Evolutionary conservation across 148 eudicot species (phyloP).

Genomic region (Heliosperma pusillum): DNA sequence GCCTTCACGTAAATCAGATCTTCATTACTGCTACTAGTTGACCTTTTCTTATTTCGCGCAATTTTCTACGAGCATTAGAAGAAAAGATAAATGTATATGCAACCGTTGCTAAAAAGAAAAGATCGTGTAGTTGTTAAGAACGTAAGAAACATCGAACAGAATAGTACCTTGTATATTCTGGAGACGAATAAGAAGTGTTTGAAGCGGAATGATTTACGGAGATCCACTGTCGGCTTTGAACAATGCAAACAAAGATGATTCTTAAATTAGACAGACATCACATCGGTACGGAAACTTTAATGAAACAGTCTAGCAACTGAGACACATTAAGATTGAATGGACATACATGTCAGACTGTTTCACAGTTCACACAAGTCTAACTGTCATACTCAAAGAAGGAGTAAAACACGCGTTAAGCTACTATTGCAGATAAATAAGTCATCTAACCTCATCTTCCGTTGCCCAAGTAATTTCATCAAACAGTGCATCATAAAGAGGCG

Average conservation of each 20-base stretch:
- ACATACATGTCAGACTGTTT: background rate
- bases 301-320: background rate
- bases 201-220: slow-evolving; percentile 63
- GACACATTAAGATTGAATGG: background rate
- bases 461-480: slow-evolving; percentile 95
- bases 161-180: slow-evolving; percentile 74
- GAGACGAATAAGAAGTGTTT: slow-evolving; percentile 54
- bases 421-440: background rate
- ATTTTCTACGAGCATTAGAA: slow-evolving; percentile 35
- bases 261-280: background rate
- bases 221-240: slow-evolving; percentile 73
- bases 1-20: slow-evolving; percentile 63
- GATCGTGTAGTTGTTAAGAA: background rate
- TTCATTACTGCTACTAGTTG: slow-evolving; percentile 42
- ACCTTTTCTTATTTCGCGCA: slow-evolving; percentile 34
- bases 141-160: background rate
- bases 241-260: slow-evolving; percentile 10
- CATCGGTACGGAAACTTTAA: background rate
- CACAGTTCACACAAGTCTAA: no score
- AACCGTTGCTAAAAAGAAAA: background rate
- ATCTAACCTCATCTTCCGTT: slow-evolving; percentile 87
- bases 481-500: slow-evolving; percentile 77
- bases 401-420: no score
- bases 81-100: background rate
- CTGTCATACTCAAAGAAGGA: no score